These are phyloP conservation scores for Rachicladosporium sp. DNA, from an alignment of 2,329 filamentous ascomycete species.

Conservation along the genomic window DNA sequence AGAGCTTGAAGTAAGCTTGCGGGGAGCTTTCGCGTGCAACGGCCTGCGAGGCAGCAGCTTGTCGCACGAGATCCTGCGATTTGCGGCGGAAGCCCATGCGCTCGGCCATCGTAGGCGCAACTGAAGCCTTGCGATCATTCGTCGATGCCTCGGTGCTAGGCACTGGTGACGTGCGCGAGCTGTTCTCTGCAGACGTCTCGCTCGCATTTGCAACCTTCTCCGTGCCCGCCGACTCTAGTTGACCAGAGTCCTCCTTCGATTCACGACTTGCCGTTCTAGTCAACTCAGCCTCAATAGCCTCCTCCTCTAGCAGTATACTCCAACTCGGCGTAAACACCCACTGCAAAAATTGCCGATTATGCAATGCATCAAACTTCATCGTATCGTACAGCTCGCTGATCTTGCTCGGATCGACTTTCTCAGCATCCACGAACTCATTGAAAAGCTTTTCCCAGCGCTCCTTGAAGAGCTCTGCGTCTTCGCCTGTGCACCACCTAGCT, in stretches of 20 bases:
- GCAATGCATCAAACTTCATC: conserved; percentile 97
- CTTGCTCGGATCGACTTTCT: conserved; percentile 98
- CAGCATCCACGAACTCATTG: conserved; percentile 86
- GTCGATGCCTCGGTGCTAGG: too few relatives aligned
- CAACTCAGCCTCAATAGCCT: too few relatives aligned
- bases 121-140: too few relatives aligned
- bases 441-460: conserved; percentile 99
- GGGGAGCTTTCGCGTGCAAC: conserved; percentile 28
- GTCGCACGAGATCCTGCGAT: conserved; percentile 31
- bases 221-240: too few relatives aligned
- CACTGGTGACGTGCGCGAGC: conserved; percentile 2
- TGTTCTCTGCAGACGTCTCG: background rate
- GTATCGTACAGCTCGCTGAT: conserved; percentile 97
- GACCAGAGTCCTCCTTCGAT: too few relatives aligned
- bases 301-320: conserved; percentile 56
- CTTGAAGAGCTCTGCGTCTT: conserved; percentile 87
- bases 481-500: conserved; percentile 87
- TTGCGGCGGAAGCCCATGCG: conserved; percentile 42
- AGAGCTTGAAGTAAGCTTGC: conserved; percentile 77
- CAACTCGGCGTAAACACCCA: conserved; percentile 91
- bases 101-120: conserved; percentile 25
- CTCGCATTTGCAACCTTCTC: too few relatives aligned
- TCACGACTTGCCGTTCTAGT: too few relatives aligned
- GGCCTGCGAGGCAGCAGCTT: conserved; percentile 6
- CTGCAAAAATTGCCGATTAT: conserved; percentile 91